Evolutionary conservation across 2,329 filamentous ascomycete species (phyloP), one percentile per base, ranked within the genome.

Genomic region (Leptographium wingfieldii): DNA sequence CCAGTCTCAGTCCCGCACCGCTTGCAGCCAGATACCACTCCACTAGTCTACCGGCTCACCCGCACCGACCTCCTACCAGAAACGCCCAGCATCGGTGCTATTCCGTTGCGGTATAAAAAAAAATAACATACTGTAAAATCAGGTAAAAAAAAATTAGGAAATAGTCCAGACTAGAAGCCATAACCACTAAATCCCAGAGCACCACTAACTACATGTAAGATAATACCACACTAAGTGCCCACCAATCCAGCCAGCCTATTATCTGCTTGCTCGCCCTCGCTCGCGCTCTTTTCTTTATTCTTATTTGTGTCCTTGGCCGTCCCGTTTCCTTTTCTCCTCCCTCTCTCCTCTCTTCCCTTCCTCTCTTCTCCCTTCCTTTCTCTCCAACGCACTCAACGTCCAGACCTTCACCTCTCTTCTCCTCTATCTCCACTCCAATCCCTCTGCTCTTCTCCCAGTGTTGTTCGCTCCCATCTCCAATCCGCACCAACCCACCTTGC

Each of bases 221-320:
- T 56, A 49, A 51, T 58, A 22, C 58, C 54, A 53, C 49, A 57
- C 60, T 60, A 59, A 22, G 60, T 52, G 58, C 48, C 58, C 52
- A 53, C 61, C 61, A 58, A 56, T 57, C 62, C 54, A 38, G 12
- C 46, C 35, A 31, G 49, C 57, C 61, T 56, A 59, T 63, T 53
- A 53, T 53, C 58, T 56, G 40, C 43, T 31, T 58, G 57, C 57
- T 63, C 59, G 59, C 60, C 59, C 56, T 56, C 57, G 46, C 49
- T 56, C 57, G 59, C 59, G 62, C 59, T 55, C 58, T 58, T 62
- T 60, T 63, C 51, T 58, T 51, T 61, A 25, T 53, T 63, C 55
- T 57, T 61, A 58, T 63, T 61, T 64, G 59, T 59, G 62, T 56
- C 55, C 38, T 27, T 38, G 54, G 33, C n/a, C 54, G 38, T 53